Evolutionary conservation across 2,329 filamentous ascomycete species (phyloP), one percentile per base, ranked within the genome.

Genomic region (Fusarium sambucinum): DNA sequence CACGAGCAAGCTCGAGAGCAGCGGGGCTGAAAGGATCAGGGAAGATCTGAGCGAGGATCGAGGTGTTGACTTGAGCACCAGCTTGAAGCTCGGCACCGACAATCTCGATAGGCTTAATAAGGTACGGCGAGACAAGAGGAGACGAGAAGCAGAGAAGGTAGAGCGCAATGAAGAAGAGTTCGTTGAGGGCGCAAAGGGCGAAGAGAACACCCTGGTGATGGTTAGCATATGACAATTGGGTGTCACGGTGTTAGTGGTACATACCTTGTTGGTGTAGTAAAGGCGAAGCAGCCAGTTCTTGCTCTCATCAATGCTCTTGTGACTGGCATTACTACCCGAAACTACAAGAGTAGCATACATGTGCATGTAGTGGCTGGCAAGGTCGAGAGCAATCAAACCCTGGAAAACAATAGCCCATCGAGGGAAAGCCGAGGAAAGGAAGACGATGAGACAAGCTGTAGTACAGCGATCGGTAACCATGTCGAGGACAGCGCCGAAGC

Each of bases 391-490:
- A 79, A 99, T 97, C 76, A 99, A 83, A 44, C 91, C 89, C 83
- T 99, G 96, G 86, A 99, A 99, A 61, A 98, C 77, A 72, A 98
- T 94, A 69, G 93, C 90, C 91, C 93, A 98, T 59, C 94, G 89
- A 6, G 96, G 96, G 82, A 97, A 99, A 21, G 96, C 96, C 16
- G 93, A 96, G 40, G 93, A 93, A 66, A 99, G 83, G 83, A 98
- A 99, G 51, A 98, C 94, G 48, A 99, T 88, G 73, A 99, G 83
- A 80, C 96, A 99, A 4, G 95, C 90, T 5, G 96, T 99, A 30
- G 95, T 98, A 85, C 96, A 98, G 63, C 96, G 91, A 81, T 99
- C 96, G 19, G 96, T 99, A 65, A 99, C 95, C 96, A 99, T 99
- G 83, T 99, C 96, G 68, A 99, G 86, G 33, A 99, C 95, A 32